Evolutionary conservation across 2,329 filamentous ascomycete genomes (phyloP), one percentile per base, ranked within the genome.

Genomic region (Colletotrichum karsti): DNA sequence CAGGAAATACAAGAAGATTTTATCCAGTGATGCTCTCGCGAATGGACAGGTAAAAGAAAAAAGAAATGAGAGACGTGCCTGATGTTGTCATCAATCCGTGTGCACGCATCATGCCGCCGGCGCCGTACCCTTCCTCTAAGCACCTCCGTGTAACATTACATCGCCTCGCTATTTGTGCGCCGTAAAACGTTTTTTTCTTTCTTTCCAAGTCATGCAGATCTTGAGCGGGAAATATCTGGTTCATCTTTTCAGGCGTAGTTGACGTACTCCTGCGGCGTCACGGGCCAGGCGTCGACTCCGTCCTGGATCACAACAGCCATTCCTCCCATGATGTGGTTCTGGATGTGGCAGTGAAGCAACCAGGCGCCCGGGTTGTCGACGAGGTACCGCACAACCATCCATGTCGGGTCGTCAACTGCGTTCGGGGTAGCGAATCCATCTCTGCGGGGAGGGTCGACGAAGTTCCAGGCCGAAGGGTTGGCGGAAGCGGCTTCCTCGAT

Each of bases 271-370:
- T 72, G 54, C 3, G 84, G 84, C 20, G 84, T 74, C 5, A 59
- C 66, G 0, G 83, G 83, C 80, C 82, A 83, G 0, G 73, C 72
- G 56, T 85, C 83, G 1, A 84, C 61, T 0, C 82, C 84, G 53
- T 87, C 84, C 67, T 83, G 80, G 39, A 89, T 81, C 1, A 84
- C 82, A 75, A 88, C 75, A 28, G 79, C 79, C 87, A 89, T 90
- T 2, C 87, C 87, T 3, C 86, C 86, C 28, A 79, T 75, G 63
- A 87, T 75, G 68, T 89, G 87, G 28, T 82, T 83, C 72, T 83
- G 79, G 33, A 88, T 84, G 73, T 89, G 87, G 68, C 87, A 89
- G 70, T 89, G 87, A 4, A 89, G 71, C 26, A 88, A 70, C 81
- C 85, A 89, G 0, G 85, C 80, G 0, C 87, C 86, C 3, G 87